Evolutionary conservation across 768 basidiomycete genomes (phyloP), one percentile per base, ranked within the genome.

Genomic region (Trametes maxima): DNA sequence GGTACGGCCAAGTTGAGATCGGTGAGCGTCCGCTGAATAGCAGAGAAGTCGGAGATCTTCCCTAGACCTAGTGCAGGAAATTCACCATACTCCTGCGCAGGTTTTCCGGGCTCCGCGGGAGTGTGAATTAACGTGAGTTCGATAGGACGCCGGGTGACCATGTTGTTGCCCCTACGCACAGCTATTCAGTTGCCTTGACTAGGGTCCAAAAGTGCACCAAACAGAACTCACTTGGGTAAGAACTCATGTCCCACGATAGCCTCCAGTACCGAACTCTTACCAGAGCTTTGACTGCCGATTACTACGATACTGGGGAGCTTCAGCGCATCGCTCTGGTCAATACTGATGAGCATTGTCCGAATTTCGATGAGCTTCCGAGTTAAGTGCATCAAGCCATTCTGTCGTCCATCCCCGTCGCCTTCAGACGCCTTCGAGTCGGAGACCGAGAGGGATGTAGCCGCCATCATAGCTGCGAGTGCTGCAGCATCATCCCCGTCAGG

Each of bases 191-290:
- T 17, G 59, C 55, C 50, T 46, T 37, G 17, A 54, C 35, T n/a
- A 12, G 6, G 3, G 22, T 17, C 21, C 56, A 40, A 40, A 33
- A 44, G 39, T 39, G 43, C 11, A 13, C 50, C 40, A 8, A 21
- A 21, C 24, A 2, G n/a, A 1, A 81, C 94, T 65, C 70, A 98
- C 96, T 99, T 99, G 22, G 97, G 97, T 37, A 99, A 78, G 72
- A 99, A 99, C 74, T 98, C 94, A 60, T 97, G 94, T 0, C 97
- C 97, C 28, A 99, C 97, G 62, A 99, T 92, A 5, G 97, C 90
- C 74, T 99, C 97, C 62, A 99, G 77, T 0, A 99, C 97, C 25
- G 94, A 95, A 68, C 95, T 98, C 80, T 99, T 99, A 12, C 97
- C 97, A 2, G 94, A 95, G 74, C 95, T 97, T 78, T 99, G 97